phyloP scores from a whole-genome alignment of 768 basidiomycete genomes.

The Kwoniella dendrophila region DNA sequence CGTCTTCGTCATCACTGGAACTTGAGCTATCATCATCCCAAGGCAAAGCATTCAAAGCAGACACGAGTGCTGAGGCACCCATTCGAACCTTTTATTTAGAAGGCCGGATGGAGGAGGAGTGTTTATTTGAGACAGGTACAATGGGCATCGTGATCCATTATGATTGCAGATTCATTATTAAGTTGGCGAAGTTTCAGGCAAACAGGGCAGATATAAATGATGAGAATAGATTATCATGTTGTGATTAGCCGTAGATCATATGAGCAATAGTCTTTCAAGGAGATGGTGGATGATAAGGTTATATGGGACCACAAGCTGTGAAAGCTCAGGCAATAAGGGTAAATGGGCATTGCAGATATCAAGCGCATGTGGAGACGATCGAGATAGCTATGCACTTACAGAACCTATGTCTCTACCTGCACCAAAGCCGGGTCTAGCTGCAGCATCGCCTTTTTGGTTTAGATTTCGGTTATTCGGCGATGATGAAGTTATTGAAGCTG shows the following conservation, averaged over 20 bases:
- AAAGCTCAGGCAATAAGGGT: no score
- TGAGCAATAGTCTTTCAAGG: no score
- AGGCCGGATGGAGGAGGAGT: background rate
- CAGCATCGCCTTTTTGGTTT: no score
- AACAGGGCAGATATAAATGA: no score
- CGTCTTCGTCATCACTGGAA: conserved; percentile 37
- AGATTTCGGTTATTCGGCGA: conserved; percentile 16
- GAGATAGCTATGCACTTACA: conserved; percentile 31
- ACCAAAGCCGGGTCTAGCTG: conserved; percentile 34
- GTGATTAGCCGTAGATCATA: no score
- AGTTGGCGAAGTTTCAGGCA: no score
- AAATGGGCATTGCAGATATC: background rate
- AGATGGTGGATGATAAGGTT: no score
- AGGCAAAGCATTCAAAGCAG: conserved; percentile 46
- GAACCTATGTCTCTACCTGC: conserved; percentile 40
- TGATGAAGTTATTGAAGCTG: background rate
- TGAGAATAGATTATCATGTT: no score
- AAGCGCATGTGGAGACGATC: background rate
- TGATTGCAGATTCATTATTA: background rate
- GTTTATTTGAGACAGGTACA: background rate
- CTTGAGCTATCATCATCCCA: conserved; percentile 42
- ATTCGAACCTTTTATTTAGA: conserved; percentile 41
- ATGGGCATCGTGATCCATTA: conserved; percentile 7
- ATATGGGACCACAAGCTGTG: no score
- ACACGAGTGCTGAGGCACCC: conserved; percentile 51